phyloP scores from a whole-genome alignment of 805 yeast genomes.

The Schizosaccharomyces pombe region DNA sequence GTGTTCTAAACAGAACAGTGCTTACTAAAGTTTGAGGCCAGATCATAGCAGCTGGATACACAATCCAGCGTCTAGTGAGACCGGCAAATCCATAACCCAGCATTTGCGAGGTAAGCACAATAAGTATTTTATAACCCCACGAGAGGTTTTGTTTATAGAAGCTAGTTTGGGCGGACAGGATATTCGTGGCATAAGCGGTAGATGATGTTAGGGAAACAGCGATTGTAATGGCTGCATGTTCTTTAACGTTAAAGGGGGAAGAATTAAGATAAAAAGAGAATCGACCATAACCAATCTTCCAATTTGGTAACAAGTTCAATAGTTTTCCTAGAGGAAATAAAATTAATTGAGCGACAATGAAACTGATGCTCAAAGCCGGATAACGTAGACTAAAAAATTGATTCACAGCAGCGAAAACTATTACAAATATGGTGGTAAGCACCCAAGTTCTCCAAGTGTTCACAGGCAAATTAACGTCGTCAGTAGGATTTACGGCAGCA shows the following conservation, averaged over 20 bases:
- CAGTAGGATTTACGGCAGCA: conserved; percentile 26
- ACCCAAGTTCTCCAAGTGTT: conserved; percentile 17
- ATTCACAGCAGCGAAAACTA: conserved; percentile 11
- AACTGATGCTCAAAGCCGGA: conserved; percentile 29
- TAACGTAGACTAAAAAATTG: conserved; percentile 30
- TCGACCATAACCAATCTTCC: conserved; percentile 21
- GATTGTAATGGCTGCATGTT: conserved; percentile 21
- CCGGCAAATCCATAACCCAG: conserved; percentile 53
- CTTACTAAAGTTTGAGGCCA: conserved; percentile 51
- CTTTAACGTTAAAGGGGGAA: conserved; percentile 39
- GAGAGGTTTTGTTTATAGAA: conserved; percentile 21
- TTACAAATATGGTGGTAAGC: conserved; percentile 16
- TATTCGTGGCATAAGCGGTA: conserved; percentile 35
- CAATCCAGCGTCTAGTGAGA: conserved; percentile 31
- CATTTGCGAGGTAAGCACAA: conserved; percentile 33
- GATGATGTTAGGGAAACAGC: conserved; percentile 24
- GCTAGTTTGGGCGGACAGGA: conserved; percentile 27
- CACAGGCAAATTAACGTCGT: conserved; percentile 20
- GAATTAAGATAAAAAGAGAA: conserved; percentile 23
- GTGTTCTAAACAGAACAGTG: conserved; percentile 30
- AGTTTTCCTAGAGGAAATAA: conserved; percentile 35
- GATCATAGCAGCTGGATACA: conserved; percentile 39
- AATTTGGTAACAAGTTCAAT: conserved; percentile 25
- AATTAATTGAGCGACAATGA: conserved; percentile 34
- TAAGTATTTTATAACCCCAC: conserved; percentile 29